Evolutionary conservation across 1,284 basidiomycete genomes (phyloP), one percentile per base, ranked within the genome.

Genomic region (Pisolithus thermaeus): DNA sequence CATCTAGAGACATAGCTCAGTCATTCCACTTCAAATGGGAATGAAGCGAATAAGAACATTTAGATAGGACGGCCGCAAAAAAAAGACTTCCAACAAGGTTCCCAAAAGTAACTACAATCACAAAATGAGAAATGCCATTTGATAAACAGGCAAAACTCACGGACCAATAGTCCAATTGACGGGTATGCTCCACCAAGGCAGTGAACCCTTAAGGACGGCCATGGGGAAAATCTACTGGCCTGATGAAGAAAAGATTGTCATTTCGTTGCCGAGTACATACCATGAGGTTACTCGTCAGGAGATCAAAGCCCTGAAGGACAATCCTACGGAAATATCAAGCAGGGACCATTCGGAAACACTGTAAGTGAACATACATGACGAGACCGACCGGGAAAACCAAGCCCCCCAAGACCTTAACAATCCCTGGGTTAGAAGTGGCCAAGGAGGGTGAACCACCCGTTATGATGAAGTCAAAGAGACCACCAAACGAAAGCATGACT

Each of bases 211-310:
- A 39, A 79, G 57, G 18, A 78, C 66, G 23, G 81, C 83, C 81
- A 88, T 87, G 5, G 85, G 83, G 56, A 84, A 81, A 9, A 78
- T 75, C 84, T 85, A 52, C 12, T 35, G 22, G n/a, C 25, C 3
- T 12, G 8, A 25, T 9, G 56, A 8, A 54, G 32, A 37, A 45
- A 44, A n/a, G 4, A 22, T 8, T 7, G 11, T 7, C 9, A 20
- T 43, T 16, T 4, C 7, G 47, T 12, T 32, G 18, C 2, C 5
- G 39, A 3, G 11, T 11, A 50, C 70, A 47, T 56, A 86, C 83
- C 83, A 88, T 80, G 78, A 88, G 82, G 62, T 87, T 86, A 59
- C 84, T 87, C 51, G 85, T 88, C 42, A 88, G 65, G 2, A 88
- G 74, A 56, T 88, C 85, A 49, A 80, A 73, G 1, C 81, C 81